Percentiles rank a stretch among this genome's conserved stretches.
phyloP scores from a whole-genome alignment of 2,329 filamentous ascomycete genomes.

The Westerdykella aurantiaca region DNA sequence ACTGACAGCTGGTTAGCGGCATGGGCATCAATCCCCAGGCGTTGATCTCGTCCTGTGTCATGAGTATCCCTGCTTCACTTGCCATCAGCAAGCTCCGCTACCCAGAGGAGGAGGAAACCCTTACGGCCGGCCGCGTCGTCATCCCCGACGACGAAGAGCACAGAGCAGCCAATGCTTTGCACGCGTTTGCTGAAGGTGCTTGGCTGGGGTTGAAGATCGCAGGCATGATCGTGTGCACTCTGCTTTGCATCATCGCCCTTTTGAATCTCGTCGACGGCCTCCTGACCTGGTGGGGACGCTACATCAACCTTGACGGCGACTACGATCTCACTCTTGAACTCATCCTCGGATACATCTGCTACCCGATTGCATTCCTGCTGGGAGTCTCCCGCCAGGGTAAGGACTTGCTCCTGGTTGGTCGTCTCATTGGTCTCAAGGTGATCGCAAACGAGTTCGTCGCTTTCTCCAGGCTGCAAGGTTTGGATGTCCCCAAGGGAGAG shows the following conservation, averaged over 20 bases:
- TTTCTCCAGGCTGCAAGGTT: conserved; percentile 53
- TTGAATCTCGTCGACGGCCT: conserved; percentile 70
- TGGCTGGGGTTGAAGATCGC: conserved; percentile 85
- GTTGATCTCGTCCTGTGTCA: conserved; percentile 85
- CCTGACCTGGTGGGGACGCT: conserved; percentile 77
- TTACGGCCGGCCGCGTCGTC: conserved; percentile 75
- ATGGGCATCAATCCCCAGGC: conserved; percentile 81
- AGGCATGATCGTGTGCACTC: conserved; percentile 70
- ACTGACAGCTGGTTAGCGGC: conserved; percentile 23
- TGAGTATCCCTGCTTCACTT: conserved; percentile 88
- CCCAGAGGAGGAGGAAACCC: conserved; percentile 78
- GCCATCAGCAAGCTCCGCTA: conserved; percentile 86
- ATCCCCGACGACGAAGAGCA: conserved; percentile 74
- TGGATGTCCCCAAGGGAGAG: conserved; percentile 29
- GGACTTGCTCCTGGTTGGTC: conserved; percentile 63
- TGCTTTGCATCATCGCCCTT: conserved; percentile 79
- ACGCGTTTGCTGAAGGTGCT: conserved; percentile 78
- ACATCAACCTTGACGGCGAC: conserved; percentile 62
- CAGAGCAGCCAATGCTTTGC: conserved; percentile 70
- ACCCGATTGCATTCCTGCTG: conserved; percentile 73
- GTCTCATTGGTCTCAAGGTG: conserved; percentile 79
- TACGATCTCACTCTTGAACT: conserved; percentile 68
- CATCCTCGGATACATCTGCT: conserved; percentile 71
- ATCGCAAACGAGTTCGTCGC: conserved; percentile 82
- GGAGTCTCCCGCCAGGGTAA: conserved; percentile 60